Percentiles rank a stretch among this genome's conserved stretches.
These are phyloP conservation scores for Cryphonectria carpinicola DNA, from an alignment of 2,329 filamentous ascomycete species.

Conservation along the genomic window DNA sequence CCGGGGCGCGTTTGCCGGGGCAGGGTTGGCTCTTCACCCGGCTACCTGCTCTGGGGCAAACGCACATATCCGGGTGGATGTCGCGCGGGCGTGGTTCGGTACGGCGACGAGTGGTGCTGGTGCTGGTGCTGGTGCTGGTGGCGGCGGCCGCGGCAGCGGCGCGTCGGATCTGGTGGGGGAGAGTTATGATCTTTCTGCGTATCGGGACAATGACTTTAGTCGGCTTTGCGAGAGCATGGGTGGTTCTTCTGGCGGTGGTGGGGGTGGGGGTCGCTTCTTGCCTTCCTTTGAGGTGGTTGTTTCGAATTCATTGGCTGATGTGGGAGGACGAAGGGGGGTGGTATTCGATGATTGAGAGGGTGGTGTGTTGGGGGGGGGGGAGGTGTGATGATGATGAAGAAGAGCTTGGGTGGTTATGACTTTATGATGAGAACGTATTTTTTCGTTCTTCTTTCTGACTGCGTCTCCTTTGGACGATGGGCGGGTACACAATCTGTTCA, in stretches of 20 bases:
- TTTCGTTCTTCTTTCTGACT: neutral
- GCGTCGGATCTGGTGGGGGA: neutral
- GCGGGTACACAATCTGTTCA: too few relatives aligned
- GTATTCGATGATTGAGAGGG: neutral
- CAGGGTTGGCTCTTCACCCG: too few relatives aligned
- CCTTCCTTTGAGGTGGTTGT: constrained; percentile 24
- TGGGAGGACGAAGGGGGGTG: too few relatives aligned
- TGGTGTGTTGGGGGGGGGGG: too few relatives aligned
- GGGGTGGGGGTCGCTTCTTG: neutral
- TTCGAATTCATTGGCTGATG: neutral
- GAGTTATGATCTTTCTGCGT: constrained; percentile 24
- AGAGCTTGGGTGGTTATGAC: neutral
- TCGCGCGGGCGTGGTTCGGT: constrained; percentile 20
- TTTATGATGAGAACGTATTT: neutral
- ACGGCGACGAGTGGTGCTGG: neutral
- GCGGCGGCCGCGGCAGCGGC: neutral
- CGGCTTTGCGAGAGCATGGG: constrained; percentile 15
- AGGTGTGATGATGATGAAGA: neutral
- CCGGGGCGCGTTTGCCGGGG: neutral
- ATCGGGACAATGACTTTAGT: constrained; percentile 24
- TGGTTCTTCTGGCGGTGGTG: neutral
- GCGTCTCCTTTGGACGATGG: too few relatives aligned
- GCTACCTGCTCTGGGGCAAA: neutral
- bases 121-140: neutral
- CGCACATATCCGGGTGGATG: constrained; percentile 9